Evolutionary conservation across 2,329 filamentous ascomycete genomes (phyloP).

Genomic region (Laburnicola sp.): DNA sequence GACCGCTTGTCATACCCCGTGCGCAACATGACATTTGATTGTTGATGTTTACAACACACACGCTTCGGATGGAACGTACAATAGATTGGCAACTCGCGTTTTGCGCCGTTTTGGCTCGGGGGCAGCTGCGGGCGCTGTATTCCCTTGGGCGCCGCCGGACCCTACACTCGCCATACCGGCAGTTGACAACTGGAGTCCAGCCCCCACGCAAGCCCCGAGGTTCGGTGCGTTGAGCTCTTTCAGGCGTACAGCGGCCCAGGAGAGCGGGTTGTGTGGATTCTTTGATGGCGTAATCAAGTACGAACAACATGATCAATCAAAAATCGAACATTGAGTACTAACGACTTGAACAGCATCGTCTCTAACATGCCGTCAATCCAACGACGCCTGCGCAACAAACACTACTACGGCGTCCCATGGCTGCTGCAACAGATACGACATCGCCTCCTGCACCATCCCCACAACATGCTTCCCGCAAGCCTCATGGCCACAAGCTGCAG

Average conservation of each 20-base stretch:
- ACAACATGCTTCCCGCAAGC: slow-evolving; percentile 38
- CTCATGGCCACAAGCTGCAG: slow-evolving; percentile 33
- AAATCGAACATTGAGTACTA: slow-evolving; percentile 1
- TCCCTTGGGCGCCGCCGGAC: slow-evolving; percentile 31
- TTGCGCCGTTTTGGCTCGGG: slow-evolving; percentile 35
- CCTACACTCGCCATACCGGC: slow-evolving; percentile 31
- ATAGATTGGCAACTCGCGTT: slow-evolving; percentile 29
- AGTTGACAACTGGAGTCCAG: slow-evolving; percentile 36
- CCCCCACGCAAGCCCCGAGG: slow-evolving; percentile 33
- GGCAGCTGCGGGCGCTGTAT: slow-evolving; percentile 30
- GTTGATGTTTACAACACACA: slow-evolving; percentile 10
- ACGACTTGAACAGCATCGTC: slow-evolving; percentile 26
- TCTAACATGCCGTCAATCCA: slow-evolving; percentile 33
- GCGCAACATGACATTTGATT: slow-evolving; percentile 9
- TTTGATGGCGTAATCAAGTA: slow-evolving; percentile 32
- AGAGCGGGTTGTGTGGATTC: slow-evolving; percentile 37
- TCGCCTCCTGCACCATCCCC: slow-evolving; percentile 30
- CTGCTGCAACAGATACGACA: slow-evolving; percentile 33
- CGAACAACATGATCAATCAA: not conserved
- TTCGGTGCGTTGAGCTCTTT: slow-evolving; percentile 31
- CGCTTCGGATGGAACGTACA: slow-evolving; percentile 20
- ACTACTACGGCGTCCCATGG: slow-evolving; percentile 36
- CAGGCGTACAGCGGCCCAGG: slow-evolving; percentile 24
- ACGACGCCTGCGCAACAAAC: slow-evolving; percentile 40
- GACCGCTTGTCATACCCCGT: not conserved